Conservation (phyloP, 2,329 filamentous ascomycete species). For the Ascosphaera pollenicola region DNA sequence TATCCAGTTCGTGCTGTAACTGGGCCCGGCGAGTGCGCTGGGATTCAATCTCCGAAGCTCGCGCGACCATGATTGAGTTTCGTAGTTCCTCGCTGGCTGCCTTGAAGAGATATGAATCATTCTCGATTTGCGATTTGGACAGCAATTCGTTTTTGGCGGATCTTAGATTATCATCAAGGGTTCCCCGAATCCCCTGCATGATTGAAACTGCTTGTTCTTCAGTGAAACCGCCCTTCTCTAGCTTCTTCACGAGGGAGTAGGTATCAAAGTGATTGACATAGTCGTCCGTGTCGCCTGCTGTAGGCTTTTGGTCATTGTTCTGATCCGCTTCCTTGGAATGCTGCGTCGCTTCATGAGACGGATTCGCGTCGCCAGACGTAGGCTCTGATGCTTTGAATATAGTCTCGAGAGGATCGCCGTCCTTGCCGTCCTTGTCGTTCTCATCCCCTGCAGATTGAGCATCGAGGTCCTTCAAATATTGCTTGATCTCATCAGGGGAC, state of each 20-base stretch:
- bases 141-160: slow-evolving; percentile 61
- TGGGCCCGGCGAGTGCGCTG: slow-evolving; percentile 65
- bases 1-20: slow-evolving; percentile 89
- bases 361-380: neutral
- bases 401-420: neutral
- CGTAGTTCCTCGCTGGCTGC: slow-evolving; percentile 82
- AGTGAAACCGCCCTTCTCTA: slow-evolving; percentile 50
- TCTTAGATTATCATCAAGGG: slow-evolving; percentile 60
- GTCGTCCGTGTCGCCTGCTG: slow-evolving; percentile 25
- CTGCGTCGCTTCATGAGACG: neutral
- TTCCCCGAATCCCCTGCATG: slow-evolving; percentile 75
- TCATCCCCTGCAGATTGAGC: neutral
- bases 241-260: slow-evolving; percentile 65
- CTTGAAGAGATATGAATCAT: slow-evolving; percentile 82
- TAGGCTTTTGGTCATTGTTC: neutral
- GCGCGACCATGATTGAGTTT: slow-evolving; percentile 62
- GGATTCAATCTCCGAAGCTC: slow-evolving; percentile 55
- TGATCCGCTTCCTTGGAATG: neutral
- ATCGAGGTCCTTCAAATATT: too few species aligned
- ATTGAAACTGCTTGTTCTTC: slow-evolving; percentile 54
- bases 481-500: neutral
- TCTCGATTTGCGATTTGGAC: slow-evolving; percentile 82
- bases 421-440: neutral
- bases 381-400: neutral
- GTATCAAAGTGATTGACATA: slow-evolving; percentile 96